A percentile compares a stretch with the other conserved stretches of the same genome.
Evolutionary conservation across 495 filamentous ascomycete genomes (phyloP).

Genomic region (Penicillium cosmopolitanum): DNA sequence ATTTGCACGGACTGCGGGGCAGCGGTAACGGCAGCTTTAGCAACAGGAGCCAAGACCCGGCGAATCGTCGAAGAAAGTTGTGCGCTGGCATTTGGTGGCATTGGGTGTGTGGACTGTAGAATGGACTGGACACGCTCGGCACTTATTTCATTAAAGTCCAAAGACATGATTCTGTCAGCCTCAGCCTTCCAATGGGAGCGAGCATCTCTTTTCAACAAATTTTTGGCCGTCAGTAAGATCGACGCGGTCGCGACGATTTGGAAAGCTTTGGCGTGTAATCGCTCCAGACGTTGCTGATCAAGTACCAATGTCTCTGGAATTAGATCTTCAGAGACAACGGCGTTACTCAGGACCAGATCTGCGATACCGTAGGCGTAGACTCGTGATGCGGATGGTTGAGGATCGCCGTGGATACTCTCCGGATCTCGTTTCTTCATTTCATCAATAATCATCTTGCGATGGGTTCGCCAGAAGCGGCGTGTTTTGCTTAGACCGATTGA

Average conservation of each 20-base stretch:
- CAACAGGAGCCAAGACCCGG: slow-evolving; percentile 58
- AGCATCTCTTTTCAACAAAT: slow-evolving; percentile 90
- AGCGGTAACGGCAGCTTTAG: slow-evolving; percentile 41
- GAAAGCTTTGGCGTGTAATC: slow-evolving; percentile 68
- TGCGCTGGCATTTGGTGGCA: slow-evolving; percentile 61
- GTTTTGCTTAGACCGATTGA: slow-evolving; percentile 62
- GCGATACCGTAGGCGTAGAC: slow-evolving; percentile 79
- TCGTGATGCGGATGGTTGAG: slow-evolving; percentile 51
- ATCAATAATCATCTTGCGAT: slow-evolving; percentile 67
- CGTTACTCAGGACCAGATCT: slow-evolving; percentile 65
- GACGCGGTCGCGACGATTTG: slow-evolving; percentile 78
- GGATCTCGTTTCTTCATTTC: slow-evolving; percentile 76
- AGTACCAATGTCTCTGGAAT: slow-evolving; percentile 87
- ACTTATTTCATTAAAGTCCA: slow-evolving; percentile 58
- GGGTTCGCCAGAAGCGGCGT: slow-evolving; percentile 70
- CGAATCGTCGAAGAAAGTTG: slow-evolving; percentile 52
- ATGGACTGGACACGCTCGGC: slow-evolving; percentile 73
- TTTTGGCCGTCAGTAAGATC: slow-evolving; percentile 91
- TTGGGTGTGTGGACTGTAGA: slow-evolving; percentile 76
- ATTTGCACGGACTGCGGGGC: slow-evolving; percentile 45
- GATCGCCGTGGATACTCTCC: slow-evolving; percentile 60
- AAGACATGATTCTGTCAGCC: slow-evolving; percentile 70
- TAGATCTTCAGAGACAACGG: slow-evolving; percentile 56
- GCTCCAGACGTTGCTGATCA: slow-evolving; percentile 69
- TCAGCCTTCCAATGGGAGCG: slow-evolving; percentile 88